Evolutionary conservation across 805 yeast species (phyloP), one percentile per base, ranked within the genome.

Genomic region (Zygotorulaspora florentina): DNA sequence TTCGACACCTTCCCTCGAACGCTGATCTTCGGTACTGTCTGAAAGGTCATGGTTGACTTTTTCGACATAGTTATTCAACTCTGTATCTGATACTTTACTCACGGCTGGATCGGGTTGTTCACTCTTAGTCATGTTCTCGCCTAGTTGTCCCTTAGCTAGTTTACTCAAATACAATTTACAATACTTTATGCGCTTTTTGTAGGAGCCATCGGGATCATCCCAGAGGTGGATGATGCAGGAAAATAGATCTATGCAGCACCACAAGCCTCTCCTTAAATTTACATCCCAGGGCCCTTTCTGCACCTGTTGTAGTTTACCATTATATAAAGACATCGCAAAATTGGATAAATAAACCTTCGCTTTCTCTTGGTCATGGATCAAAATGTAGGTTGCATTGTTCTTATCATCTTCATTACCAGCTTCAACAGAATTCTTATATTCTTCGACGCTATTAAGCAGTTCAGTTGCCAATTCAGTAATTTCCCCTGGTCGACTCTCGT

Each of bases 401-500:
- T 43, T 40, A 8, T 43, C 46, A 30, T 34, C 42, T 12, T 40
- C 51, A 17, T 45, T 52, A 3, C 38, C 26, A 3, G 64, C 66
- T 10, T 70, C 55, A 20, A 71, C 67, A 7, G 55, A 54, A 2
- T 47, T 51, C 56, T 81, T 83, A 47, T 74, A 67, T 1, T 55
- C 47, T 59, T 93, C 99, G 30, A 93, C 79, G 2, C 76, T 76
- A 57, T 85, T 95, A 45, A 91, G 66, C 37, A 93, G 66, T 2
- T 62, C 58, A 39, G 83, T 67, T 0, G 91, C 87, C 54, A 77
- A 79, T 1, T 55, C 57, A 11, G 87, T 87, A 25, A 77, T 76
- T 11, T 75, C 83, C 7, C 77, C 76, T 1, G 68, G 55, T 17
- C 76, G 67, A 57, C 89, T 96, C 16, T 79, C 76, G 35, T 75